phyloP scores from a whole-genome alignment of 495 filamentous ascomycete species.

The Penicillium mononematosum region DNA sequence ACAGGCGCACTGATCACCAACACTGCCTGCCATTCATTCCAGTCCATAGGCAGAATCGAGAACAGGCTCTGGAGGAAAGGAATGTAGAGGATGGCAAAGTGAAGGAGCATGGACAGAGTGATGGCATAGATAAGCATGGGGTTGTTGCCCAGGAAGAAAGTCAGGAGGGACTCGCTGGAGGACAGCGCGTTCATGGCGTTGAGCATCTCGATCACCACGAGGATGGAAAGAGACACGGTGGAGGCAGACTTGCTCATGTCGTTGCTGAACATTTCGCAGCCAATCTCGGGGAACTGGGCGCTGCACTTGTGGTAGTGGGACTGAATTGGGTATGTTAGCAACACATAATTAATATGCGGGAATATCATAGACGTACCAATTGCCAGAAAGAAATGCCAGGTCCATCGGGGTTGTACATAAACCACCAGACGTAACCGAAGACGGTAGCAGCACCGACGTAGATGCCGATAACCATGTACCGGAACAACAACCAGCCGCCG shows the following conservation, averaged over 20 bases:
- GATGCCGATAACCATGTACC: slow-evolving; percentile 92
- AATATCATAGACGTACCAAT: slow-evolving; percentile 50
- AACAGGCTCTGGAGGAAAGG: slow-evolving; percentile 88
- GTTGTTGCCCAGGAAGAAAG: slow-evolving; percentile 92
- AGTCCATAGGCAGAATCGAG: slow-evolving; percentile 84
- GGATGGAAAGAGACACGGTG: slow-evolving; percentile 86
- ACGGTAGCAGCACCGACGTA: slow-evolving; percentile 97
- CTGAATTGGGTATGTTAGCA: slow-evolving; percentile 32
- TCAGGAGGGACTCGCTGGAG: slow-evolving; percentile 90
- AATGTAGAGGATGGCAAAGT: slow-evolving; percentile 91
- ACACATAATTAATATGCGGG: slow-evolving; percentile 3
- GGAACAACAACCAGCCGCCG: slow-evolving; percentile 93
- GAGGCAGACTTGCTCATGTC: slow-evolving; percentile 88
- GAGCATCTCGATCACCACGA: slow-evolving; percentile 99
- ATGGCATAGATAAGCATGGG: slow-evolving; percentile 97
- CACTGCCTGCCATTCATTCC: slow-evolving; percentile 92
- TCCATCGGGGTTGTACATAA: slow-evolving; percentile 91
- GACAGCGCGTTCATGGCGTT: slow-evolving; percentile 99
- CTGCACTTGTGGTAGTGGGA: slow-evolving; percentile 94
- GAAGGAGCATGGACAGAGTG: slow-evolving; percentile 87
- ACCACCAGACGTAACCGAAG: slow-evolving; percentile 99
- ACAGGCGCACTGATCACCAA: slow-evolving; percentile 86
- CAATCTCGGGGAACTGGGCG: slow-evolving; percentile 81
- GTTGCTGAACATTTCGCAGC: slow-evolving; percentile 91
- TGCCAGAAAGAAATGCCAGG: slow-evolving; percentile 93